Evolutionary conservation across 805 yeast genomes (phyloP).

Genomic region (Starmera caribaea): DNA sequence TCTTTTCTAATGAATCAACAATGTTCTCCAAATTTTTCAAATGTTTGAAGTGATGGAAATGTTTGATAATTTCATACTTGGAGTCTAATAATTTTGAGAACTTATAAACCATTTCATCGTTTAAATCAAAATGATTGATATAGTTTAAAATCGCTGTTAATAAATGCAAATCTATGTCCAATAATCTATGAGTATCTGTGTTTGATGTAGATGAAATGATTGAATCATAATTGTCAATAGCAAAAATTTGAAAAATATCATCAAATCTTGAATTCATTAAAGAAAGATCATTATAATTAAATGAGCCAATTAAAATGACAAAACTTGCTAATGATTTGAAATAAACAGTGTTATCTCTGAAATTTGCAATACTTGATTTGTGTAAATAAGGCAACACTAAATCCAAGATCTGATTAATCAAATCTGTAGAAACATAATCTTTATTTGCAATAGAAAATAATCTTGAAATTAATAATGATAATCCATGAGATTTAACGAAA

Average conservation of each 20-base stretch:
- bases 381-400: constrained; percentile 36
- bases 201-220: constrained; percentile 32
- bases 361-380: constrained; percentile 17
- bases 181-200: constrained; percentile 27
- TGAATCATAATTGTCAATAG: constrained; percentile 43
- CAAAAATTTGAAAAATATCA: constrained; percentile 52
- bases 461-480: constrained; percentile 28
- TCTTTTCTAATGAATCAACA: constrained; percentile 28
- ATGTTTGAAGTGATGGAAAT: neutral
- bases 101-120: constrained; percentile 36
- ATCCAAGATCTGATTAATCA: constrained; percentile 34
- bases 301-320: constrained; percentile 53
- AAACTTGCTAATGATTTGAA: constrained; percentile 40
- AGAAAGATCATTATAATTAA: constrained; percentile 44
- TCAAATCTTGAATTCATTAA: constrained; percentile 45
- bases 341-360: constrained; percentile 22
- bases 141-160: constrained; percentile 48
- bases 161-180: constrained; percentile 48
- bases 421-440: constrained; percentile 34
- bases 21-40: constrained; percentile 17
- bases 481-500: constrained; percentile 28
- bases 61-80: neutral
- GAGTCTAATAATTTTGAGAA: constrained; percentile 27
- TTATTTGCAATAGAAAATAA: constrained; percentile 24
- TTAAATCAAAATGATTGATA: constrained; percentile 29